Base-by-base conservation (phyloP, 805 yeast genomes). In the Jamesozyma jinghongensis region DNA sequence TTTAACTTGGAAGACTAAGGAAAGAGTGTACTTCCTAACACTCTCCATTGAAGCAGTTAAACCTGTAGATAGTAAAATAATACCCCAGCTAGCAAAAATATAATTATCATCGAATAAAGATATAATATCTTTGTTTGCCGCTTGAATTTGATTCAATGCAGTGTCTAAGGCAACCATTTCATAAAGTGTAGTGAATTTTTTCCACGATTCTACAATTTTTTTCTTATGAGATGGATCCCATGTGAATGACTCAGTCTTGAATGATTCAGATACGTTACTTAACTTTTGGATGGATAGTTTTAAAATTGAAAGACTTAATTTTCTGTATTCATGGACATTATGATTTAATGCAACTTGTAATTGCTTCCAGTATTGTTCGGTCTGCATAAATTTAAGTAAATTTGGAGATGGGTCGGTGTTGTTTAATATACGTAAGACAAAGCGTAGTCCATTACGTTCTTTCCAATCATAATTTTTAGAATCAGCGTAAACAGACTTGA, bases 141-240 rank as follows among this genome's bases (percentile, higher is more conserved):
- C 95, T 49, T 79, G 79, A 0, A 88, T 77, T 59, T 88, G 96
- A 51, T 88, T 87, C 51, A 85, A 62, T 0, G 95, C 83, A 0
- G 95, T 77, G 56, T 87, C 96, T 31, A 87, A 71, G 1, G 86
- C 92, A 20, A 85, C 63, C 36, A 87, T 82, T 53, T 87, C 95
- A 51, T 75, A 81, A 12, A 87, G 61, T 0, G 95, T 84, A 20
- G 77, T 68, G 52, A 69, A 87, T 43, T 84, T 70, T 33, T 74
- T 69, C 96, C 96, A 87, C 18, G 77, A 71, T 14, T 43, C 38
- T 7, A 58, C 33, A 8, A 52, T 57, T 1, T 66, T 58, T 4
- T 59, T 47, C 8, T 68, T 55, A 3, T 77, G 43, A 13, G 57
- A 48, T 0, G 44, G 37, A 2, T 43, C 35, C 42, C 61, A 57